A percentile compares a stretch with the other conserved stretches of the same genome.
phyloP scores from a whole-genome alignment of 495 filamentous ascomycete species.

The Penicillium mononematosum region DNA sequence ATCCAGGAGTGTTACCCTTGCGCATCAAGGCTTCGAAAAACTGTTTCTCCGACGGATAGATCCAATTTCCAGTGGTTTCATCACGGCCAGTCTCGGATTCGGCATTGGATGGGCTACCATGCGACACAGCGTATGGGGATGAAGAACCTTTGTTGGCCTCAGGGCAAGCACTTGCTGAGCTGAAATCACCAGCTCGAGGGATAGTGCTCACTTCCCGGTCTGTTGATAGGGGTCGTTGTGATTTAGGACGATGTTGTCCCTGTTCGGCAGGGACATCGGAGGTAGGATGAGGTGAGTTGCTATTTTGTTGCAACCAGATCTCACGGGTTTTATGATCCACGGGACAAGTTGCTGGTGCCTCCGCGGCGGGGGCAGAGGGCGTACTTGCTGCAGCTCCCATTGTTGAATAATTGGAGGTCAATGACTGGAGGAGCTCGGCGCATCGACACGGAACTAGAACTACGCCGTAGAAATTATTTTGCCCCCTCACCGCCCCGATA shows the following conservation, averaged over 20 bases:
- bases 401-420: slow-evolving; percentile 13
- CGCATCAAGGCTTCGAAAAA: slow-evolving; percentile 95
- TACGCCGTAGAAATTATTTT: slow-evolving; percentile 25
- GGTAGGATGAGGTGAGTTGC: slow-evolving; percentile 32
- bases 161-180: slow-evolving; percentile 31
- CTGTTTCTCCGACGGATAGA: slow-evolving; percentile 93
- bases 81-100: slow-evolving; percentile 71
- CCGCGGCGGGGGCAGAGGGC: slow-evolving; percentile 31
- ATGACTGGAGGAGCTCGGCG: slow-evolving; percentile 15
- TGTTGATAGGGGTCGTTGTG: slow-evolving; percentile 46
- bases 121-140: slow-evolving; percentile 39
- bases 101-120: slow-evolving; percentile 60
- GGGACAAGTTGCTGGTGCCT: slow-evolving; percentile 59
- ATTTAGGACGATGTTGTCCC: slow-evolving; percentile 34
- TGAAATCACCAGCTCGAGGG: slow-evolving; percentile 59
- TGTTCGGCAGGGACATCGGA: slow-evolving; percentile 32
- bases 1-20: slow-evolving; percentile 57
- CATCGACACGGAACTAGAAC: slow-evolving; percentile 16
- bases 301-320: slow-evolving; percentile 67
- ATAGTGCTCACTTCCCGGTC: slow-evolving; percentile 80
- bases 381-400: slow-evolving; percentile 49
- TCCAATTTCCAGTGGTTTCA: slow-evolving; percentile 74
- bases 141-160: slow-evolving; percentile 29
- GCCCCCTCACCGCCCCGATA: slow-evolving; percentile 34
- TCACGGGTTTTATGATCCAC: slow-evolving; percentile 85